phyloP scores from a whole-genome alignment of 2,329 filamentous ascomycete genomes.

The Shiraia sp. region DNA sequence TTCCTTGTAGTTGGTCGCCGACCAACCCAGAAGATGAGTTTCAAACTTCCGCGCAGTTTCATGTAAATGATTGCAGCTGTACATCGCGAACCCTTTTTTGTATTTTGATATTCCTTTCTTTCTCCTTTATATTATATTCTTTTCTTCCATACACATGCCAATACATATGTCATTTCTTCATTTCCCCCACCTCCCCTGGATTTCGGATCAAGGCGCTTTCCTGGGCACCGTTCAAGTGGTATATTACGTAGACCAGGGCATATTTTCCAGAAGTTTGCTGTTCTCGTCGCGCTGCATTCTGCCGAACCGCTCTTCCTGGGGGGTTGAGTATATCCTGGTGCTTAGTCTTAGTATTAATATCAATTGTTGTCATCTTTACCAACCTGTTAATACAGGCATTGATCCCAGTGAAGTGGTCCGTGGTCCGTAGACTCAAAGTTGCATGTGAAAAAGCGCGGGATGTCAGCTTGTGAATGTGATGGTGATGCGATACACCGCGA shows the following conservation, averaged over 20 bases:
- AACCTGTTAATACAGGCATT: not conserved
- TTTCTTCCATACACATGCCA: too few species aligned
- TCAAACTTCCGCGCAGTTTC: too few species aligned
- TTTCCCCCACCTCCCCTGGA: too few species aligned
- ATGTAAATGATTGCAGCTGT: too few species aligned
- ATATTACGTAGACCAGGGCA: not conserved
- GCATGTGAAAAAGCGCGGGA: not conserved
- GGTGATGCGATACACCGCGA: not conserved
- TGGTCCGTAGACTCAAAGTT: not conserved
- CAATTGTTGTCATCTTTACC: not conserved
- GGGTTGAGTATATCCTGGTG: not conserved
- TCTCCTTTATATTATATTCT: too few species aligned
- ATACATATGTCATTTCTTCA: too few species aligned
- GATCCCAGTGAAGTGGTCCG: not conserved
- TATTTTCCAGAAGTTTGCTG: not conserved
- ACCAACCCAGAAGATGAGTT: too few species aligned
- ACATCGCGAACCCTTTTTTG: too few species aligned
- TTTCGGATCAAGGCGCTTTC: not conserved
- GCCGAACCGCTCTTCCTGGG: not conserved
- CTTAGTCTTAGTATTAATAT: constrained; percentile 1
- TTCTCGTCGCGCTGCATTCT: not conserved
- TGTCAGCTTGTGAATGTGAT: not conserved
- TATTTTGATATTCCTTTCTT: too few species aligned
- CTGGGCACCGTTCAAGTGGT: not conserved
- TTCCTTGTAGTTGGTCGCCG: too few species aligned